Evolutionary conservation across 2,329 filamentous ascomycete species (phyloP).

Genomic region (Nemania abortiva): DNA sequence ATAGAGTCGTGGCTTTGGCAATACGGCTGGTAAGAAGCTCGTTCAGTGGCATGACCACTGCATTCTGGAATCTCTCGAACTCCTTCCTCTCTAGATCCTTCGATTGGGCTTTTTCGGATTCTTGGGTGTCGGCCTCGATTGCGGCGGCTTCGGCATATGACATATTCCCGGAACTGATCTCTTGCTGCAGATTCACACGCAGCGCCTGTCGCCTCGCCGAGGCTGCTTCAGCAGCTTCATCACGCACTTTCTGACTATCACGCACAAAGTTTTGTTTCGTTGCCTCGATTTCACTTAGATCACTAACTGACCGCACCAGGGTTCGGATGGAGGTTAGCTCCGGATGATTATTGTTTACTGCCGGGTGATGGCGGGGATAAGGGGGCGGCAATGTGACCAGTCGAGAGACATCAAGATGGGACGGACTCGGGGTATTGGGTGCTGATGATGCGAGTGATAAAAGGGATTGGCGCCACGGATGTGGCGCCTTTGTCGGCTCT

Average conservation of each 20-base stretch:
- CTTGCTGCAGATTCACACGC: constrained; percentile 79
- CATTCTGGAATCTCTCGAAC: constrained; percentile 86
- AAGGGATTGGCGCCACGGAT: constrained; percentile 57
- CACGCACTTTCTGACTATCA: constrained; percentile 68
- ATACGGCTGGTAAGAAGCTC: constrained; percentile 83
- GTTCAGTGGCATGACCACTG: constrained; percentile 86
- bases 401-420: constrained; percentile 86
- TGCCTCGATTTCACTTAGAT: constrained; percentile 77
- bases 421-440: constrained; percentile 61
- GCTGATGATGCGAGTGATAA: constrained; percentile 57
- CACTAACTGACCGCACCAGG: constrained; percentile 78
- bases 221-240: constrained; percentile 65
- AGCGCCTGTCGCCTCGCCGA: constrained; percentile 72
- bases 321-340: constrained; percentile 83
- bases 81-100: constrained; percentile 82
- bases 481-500: constrained; percentile 59
- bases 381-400: constrained; percentile 93
- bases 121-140: constrained; percentile 80
- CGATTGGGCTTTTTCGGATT: constrained; percentile 75
- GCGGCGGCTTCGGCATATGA: constrained; percentile 85
- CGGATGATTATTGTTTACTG: constrained; percentile 95
- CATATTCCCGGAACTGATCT: constrained; percentile 82
- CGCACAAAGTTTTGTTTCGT: constrained; percentile 73
- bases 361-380: constrained; percentile 93
- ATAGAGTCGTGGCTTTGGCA: constrained; percentile 77